Percentiles rank a stretch among this genome's conserved stretches.
Conservation (phyloP, 2,329 filamentous ascomycete genomes). For the Penicillium italicum region DNA sequence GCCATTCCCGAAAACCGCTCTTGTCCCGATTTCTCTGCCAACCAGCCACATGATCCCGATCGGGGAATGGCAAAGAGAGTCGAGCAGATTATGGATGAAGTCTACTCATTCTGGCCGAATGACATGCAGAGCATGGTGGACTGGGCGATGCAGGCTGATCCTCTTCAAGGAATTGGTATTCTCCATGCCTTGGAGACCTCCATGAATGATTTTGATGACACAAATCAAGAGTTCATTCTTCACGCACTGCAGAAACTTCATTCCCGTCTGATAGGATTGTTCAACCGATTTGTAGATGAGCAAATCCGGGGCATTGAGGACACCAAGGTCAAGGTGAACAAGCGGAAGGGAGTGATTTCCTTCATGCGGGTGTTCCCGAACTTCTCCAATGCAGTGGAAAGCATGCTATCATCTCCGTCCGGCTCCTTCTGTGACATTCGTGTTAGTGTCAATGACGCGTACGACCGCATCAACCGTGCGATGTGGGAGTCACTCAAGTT, state of each 20-base stretch:
- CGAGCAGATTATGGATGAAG: constrained; percentile 80
- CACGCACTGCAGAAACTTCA: constrained; percentile 76
- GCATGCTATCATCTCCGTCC: constrained; percentile 61
- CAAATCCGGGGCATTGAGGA: constrained; percentile 95
- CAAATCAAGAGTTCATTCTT: constrained; percentile 88
- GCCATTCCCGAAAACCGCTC: constrained; percentile 64
- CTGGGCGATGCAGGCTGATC: constrained; percentile 76
- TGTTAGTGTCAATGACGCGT: constrained; percentile 77
- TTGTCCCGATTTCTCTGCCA: constrained; percentile 68
- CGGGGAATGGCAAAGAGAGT: constrained; percentile 79
- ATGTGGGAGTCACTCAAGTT: constrained; percentile 98
- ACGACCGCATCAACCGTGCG: constrained; percentile 80
- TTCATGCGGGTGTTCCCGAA: constrained; percentile 92
- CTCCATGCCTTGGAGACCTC: constrained; percentile 77
- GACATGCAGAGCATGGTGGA: constrained; percentile 78
- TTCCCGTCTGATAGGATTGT: constrained; percentile 67
- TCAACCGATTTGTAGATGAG: constrained; percentile 86
- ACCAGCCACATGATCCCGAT: constrained; percentile 82
- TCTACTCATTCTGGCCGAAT: constrained; percentile 76
- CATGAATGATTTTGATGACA: constrained; percentile 74
- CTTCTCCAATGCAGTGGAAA: constrained; percentile 79
- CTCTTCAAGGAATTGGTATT: constrained; percentile 87
- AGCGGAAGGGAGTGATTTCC: constrained; percentile 91
- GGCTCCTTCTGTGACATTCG: constrained; percentile 65
- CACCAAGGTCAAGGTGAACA: constrained; percentile 98